phyloP scores from a whole-genome alignment of 176 grass and related monocot genomes.

The Poa pratensis region DNA sequence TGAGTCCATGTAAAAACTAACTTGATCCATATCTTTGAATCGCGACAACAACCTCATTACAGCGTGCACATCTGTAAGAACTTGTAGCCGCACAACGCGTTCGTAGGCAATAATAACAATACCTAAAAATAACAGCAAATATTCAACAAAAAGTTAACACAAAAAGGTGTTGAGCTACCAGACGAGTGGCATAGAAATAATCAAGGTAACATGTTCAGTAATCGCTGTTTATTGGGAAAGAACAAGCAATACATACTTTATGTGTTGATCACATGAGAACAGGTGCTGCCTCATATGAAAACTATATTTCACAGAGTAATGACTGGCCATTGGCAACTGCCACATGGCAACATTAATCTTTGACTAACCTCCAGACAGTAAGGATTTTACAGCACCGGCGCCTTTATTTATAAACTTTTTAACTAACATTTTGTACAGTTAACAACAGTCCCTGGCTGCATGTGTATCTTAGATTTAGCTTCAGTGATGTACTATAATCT shows the following conservation, averaged over 20 bases:
- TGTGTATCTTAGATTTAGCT: conserved; percentile 20
- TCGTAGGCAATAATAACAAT: conserved; percentile 93
- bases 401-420: not conserved
- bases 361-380: not conserved
- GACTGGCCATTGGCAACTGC: not conserved
- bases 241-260: conserved; percentile 19
- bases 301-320: not conserved
- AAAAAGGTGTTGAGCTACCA: not conserved
- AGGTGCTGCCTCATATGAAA: not conserved
- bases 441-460: not conserved
- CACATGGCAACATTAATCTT: not conserved
- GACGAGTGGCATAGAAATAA: not conserved
- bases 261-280: not conserved
- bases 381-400: not conserved
- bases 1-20: conserved; percentile 45
- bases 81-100: conserved; percentile 65
- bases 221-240: not conserved
- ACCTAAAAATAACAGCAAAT: conserved; percentile 57
- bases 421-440: not conserved
- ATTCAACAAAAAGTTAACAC: conserved; percentile 4
- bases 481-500: not conserved
- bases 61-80: conserved; percentile 72
- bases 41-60: conserved; percentile 69
- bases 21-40: conserved; percentile 75
- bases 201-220: not conserved